Conservation (phyloP, 495 filamentous ascomycete species). For the Eremomyces bilateralis region DNA sequence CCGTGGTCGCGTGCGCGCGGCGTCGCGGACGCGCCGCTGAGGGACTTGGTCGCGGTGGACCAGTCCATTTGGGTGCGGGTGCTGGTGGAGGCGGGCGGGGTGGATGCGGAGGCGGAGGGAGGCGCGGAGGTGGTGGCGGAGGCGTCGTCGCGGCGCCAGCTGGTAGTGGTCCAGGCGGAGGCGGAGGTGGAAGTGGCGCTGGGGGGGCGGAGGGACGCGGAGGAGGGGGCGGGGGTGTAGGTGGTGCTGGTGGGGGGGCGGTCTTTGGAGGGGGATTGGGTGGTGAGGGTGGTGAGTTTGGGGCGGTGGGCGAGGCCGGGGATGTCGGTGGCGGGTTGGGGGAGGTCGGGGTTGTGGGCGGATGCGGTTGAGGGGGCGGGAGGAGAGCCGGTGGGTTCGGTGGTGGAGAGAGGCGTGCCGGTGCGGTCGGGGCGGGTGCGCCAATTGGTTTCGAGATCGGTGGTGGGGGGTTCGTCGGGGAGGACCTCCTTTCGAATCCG, state of each 20-base stretch:
- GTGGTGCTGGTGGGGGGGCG: no score
- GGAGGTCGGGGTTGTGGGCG: background rate
- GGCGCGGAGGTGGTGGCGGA: background rate
- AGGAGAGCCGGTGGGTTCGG: background rate
- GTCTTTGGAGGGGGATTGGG: no score
- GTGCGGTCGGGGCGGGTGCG: background rate
- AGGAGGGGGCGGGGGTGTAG: no score
- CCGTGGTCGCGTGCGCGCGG: slow-evolving; percentile 20
- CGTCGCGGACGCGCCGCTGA: no score
- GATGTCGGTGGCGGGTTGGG: slow-evolving; percentile 1
- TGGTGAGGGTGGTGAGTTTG: no score
- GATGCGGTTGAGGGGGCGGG: background rate
- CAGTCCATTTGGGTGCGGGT: no score
- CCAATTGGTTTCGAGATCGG: background rate
- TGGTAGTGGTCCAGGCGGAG: background rate
- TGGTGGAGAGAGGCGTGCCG: background rate
- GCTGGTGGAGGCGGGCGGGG: no score
- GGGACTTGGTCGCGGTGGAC: no score
- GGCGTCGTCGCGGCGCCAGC: background rate
- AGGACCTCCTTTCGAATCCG: background rate
- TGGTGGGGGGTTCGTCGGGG: background rate
- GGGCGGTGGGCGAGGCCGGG: no score
- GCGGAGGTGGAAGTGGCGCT: background rate
- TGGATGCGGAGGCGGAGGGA: no score
- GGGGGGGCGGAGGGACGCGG: slow-evolving; percentile 6